Evolutionary conservation across 441 rosid species (phyloP), one percentile per base, ranked within the genome.

Genomic region (Geranium incanum): DNA sequence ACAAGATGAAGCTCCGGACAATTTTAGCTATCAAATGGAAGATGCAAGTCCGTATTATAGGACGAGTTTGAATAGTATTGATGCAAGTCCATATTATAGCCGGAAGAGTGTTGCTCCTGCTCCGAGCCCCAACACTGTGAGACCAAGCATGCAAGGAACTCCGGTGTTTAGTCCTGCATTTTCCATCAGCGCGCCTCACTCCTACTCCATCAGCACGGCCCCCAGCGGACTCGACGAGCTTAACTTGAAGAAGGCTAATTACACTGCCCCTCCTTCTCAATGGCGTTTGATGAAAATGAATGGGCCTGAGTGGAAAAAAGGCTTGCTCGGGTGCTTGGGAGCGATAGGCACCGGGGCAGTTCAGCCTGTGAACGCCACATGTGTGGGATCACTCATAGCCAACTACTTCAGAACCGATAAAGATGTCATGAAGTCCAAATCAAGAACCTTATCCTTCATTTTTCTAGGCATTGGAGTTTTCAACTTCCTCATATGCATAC

Each of bases 351-450:
- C 87, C 0, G 91, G 91, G 28, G 87, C 85, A 38, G 84, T 85
- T 69, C 94, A 88, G 63, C 89, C 94, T 0, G 83, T 88, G 69
- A 88, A 87, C 70, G 94, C 94, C n/a, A 84, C 82, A 68, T 84
- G 84, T 62, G 87, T 85, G 0, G 94, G 91, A 59, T 80, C 83
- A n/a, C 83, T 88, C 11, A 76, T 87, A 78, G 77, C 85, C 36
- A 85, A 81, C 67, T 85, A 85, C 78, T 88, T 85, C 65, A 68
- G 73, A 45, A 57, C 76, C 0, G 78, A 87, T 45, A 79, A 81
- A 69, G 68, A 80, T 2, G 86, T 70, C 70, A 78, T 83, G 72
- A 84, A 76, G 79, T 81, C 80, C 19, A 76, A 77, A 71, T 81
- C 88, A 8, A 81, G 78, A 68, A 84, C 45, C 65, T 81, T 84